Evolutionary conservation across 2,329 filamentous ascomycete species (phyloP).

Genomic region (Fusarium sp.): DNA sequence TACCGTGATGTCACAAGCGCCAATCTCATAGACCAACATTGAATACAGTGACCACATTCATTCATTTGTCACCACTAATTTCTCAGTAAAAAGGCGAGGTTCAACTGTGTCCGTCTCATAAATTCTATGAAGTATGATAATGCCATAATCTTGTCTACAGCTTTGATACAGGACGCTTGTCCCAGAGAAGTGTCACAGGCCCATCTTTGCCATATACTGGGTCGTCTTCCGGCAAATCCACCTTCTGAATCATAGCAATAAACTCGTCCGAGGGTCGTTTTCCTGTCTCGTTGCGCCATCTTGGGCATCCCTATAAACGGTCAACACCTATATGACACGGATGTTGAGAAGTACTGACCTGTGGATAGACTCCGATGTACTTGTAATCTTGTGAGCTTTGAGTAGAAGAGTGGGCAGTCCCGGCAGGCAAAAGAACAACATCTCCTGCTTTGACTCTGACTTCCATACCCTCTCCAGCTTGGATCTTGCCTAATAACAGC

Average conservation of each 20-base stretch:
- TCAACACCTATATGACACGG: fast-evolving
- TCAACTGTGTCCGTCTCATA: no score
- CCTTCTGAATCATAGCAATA: fast-evolving
- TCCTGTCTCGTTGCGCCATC: conserved; percentile 1
- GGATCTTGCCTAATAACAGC: neutral
- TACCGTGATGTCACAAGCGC: no score
- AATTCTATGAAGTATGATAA: no score
- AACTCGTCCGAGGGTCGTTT: neutral
- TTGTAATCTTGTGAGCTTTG: neutral
- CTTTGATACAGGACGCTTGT: fast-evolving
- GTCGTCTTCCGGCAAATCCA: neutral
- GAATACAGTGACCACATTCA: no score
- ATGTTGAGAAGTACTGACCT: fast-evolving
- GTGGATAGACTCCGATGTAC: neutral
- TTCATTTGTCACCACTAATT: no score
- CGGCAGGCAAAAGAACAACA: neutral
- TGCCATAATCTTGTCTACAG: neutral
- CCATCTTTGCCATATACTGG: neutral
- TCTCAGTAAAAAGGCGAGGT: no score
- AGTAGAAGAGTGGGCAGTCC: neutral
- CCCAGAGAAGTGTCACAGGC: neutral
- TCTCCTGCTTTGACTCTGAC: neutral
- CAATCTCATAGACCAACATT: no score
- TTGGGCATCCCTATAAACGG: fast-evolving
- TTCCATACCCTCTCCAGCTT: neutral